Base-by-base conservation (phyloP, 2,329 filamentous ascomycete genomes). In the Penicillium freii region DNA sequence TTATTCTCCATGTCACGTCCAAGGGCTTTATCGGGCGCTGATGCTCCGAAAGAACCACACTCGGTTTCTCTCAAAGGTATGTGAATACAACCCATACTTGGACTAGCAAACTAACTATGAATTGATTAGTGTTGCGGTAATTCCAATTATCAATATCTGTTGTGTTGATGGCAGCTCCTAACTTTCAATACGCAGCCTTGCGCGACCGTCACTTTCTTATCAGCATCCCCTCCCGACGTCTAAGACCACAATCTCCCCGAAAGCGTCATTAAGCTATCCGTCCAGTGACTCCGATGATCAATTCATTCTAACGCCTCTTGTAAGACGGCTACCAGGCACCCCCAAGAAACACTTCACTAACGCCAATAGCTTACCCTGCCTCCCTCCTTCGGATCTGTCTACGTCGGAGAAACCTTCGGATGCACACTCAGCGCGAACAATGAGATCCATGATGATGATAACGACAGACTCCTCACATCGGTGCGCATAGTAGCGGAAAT, bases 391-490 rank as follows among this genome's bases (percentile, higher is more conserved):
- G 93, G 92, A 44, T 93, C 91, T 13, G 92, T 93, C 9, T 97
- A 97, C 73, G 93, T 97, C 21, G 94, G 94, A 67, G 92, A 97
- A 78, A 91, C 88, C 0, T 97, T 99, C 76, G 88, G 88, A 62
- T 99, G 94, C 76, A 96, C 93, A 1, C 82, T 97, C 23, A 96
- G 92, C 77, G 92, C 90, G n/a, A 97, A 96, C 79, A 93, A 97
- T 72, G 93, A 97, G 70, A 75, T 87, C 1, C 66, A 73, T 21
- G 63, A 74, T 8, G 69, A 73, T 27, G 71, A 75, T 9, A 69
- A 71, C 6, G 70, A 73, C 4, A 75, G 77, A 59, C 77, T 77
- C 45, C 86, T 96, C 40, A 88, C 86, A 61, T 89, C 89, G 56
- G 88, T 97, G 51, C 84, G 86, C 54, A 91, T 97, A 67, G 85